Conservation (phyloP, 352 stramenopile species). For the Phytophthora macrochlamydospora region DNA sequence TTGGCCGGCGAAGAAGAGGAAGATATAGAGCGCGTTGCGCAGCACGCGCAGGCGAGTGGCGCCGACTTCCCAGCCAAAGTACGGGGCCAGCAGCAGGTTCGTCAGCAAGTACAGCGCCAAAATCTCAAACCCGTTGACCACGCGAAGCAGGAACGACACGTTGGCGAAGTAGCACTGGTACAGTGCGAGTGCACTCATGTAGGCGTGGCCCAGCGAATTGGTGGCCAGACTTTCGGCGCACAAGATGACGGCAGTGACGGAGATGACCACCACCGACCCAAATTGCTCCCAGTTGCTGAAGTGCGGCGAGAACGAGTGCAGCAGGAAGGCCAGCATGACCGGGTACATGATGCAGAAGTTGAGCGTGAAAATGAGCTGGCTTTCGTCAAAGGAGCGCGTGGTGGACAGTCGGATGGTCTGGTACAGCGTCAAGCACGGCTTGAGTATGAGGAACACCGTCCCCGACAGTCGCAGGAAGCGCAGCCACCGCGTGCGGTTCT, state of each 20-base stretch:
- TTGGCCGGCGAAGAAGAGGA: constrained; percentile 81
- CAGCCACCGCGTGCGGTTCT: constrained; percentile 72
- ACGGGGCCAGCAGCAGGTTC: constrained; percentile 63
- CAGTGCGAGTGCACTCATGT: constrained; percentile 77
- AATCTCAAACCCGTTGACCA: constrained; percentile 62
- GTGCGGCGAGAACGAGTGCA: constrained; percentile 70
- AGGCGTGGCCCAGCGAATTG: constrained; percentile 76
- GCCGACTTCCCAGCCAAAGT: constrained; percentile 40
- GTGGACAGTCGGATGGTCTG: constrained; percentile 55
- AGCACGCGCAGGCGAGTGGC: constrained; percentile 58
- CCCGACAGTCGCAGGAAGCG: constrained; percentile 74
- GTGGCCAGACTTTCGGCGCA: constrained; percentile 68
- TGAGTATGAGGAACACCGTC: constrained; percentile 66
- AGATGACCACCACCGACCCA: constrained; percentile 54
- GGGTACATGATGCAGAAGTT: constrained; percentile 86
- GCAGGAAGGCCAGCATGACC: constrained; percentile 55
- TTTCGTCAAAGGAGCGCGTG: constrained; percentile 53
- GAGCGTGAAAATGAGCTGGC: constrained; percentile 72
- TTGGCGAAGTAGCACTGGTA: constrained; percentile 89
- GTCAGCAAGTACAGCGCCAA: constrained; percentile 66
- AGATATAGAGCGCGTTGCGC: constrained; percentile 81
- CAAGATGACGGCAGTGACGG: constrained; percentile 62
- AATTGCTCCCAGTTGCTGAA: constrained; percentile 72
- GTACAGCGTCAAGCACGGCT: constrained; percentile 83
- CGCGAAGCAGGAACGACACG: constrained; percentile 73